Percentiles rank a stretch among this genome's conserved stretches.
Conservation (phyloP, 2,329 filamentous ascomycete species). For the Neofusicoccum ribis region DNA sequence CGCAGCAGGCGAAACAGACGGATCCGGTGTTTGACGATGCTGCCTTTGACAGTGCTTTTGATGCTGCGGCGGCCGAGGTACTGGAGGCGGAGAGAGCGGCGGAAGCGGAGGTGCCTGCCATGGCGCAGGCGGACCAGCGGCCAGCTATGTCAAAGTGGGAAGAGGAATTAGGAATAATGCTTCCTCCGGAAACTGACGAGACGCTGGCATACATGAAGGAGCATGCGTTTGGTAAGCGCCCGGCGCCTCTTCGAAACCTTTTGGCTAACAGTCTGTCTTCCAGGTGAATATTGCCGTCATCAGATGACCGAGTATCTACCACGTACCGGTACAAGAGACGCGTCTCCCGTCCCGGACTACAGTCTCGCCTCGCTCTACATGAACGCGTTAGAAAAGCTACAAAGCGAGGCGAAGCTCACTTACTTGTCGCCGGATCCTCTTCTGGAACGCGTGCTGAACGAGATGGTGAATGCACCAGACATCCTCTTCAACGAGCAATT, state of each 20-base stretch:
- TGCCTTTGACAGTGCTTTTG: slow-evolving; percentile 58
- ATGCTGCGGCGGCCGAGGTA: slow-evolving; percentile 46
- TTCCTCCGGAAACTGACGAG: neutral
- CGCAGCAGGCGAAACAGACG: slow-evolving; percentile 35
- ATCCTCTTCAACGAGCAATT: slow-evolving; percentile 6
- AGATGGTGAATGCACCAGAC: neutral
- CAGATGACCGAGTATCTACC: slow-evolving; percentile 10
- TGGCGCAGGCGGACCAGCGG: slow-evolving; percentile 23
- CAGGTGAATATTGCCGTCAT: slow-evolving; percentile 4
- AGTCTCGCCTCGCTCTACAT: slow-evolving; percentile 10
- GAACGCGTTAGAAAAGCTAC: neutral
- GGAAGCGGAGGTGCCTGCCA: slow-evolving; percentile 14
- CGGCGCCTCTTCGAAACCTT: neutral
- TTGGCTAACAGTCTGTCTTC: neutral
- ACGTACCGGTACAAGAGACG: neutral
- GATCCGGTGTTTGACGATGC: slow-evolving; percentile 53
- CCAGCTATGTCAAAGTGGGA: neutral
- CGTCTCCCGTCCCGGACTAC: neutral
- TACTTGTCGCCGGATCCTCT: neutral
- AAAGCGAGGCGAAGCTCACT: neutral
- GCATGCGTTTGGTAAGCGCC: slow-evolving; percentile 6
- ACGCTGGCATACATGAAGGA: slow-evolving; percentile 6
- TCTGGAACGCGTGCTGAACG: neutral
- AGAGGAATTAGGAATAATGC: neutral
- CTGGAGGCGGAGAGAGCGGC: slow-evolving; percentile 26